A percentile compares a stretch with the other conserved stretches of the same genome.
phyloP scores from a whole-genome alignment of 1,284 basidiomycete genomes.

The Pseudozyma flocculosa region DNA sequence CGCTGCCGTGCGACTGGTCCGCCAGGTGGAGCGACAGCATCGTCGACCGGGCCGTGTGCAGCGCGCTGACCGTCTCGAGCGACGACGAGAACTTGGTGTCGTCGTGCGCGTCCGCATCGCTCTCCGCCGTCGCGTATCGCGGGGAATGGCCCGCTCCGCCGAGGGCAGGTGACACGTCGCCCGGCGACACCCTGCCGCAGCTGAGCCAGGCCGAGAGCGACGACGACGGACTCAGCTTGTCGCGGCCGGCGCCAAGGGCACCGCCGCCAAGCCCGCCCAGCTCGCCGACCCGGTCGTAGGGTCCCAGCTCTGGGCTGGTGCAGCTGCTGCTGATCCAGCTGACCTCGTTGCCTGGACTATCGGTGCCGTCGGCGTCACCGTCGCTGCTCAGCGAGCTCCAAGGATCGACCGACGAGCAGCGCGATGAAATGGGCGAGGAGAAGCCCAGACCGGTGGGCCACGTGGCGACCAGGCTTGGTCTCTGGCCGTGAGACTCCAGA shows the following conservation, averaged over 20 bases:
- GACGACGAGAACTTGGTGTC: constrained; percentile 27
- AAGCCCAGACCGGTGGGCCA: constrained; percentile 14
- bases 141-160: too few species aligned
- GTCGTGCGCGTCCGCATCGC: constrained; percentile 10
- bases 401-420: constrained; percentile 38
- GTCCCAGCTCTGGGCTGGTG: constrained; percentile 35
- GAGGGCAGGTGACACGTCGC: too few species aligned
- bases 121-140: constrained; percentile 15
- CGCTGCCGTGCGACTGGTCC: too few species aligned
- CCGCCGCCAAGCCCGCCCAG: too few species aligned
- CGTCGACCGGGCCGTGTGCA: background rate
- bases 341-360: constrained; percentile 31
- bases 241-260: constrained; percentile 3
- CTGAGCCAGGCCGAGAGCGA: background rate
- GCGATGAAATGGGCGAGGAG: constrained; percentile 35
- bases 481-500: too few species aligned
- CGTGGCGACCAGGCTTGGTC: too few species aligned
- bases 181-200: too few species aligned
- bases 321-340: constrained; percentile 45
- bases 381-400: constrained; percentile 42
- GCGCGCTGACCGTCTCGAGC: constrained; percentile 24
- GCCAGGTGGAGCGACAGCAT: too few species aligned
- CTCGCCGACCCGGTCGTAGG: constrained; percentile 18
- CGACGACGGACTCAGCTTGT: constrained; percentile 6
- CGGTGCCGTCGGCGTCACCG: constrained; percentile 30